Evolutionary conservation across 2,329 filamentous ascomycete species (phyloP), one percentile per base, ranked within the genome.

Genomic region (Escovopsis weberi): DNA sequence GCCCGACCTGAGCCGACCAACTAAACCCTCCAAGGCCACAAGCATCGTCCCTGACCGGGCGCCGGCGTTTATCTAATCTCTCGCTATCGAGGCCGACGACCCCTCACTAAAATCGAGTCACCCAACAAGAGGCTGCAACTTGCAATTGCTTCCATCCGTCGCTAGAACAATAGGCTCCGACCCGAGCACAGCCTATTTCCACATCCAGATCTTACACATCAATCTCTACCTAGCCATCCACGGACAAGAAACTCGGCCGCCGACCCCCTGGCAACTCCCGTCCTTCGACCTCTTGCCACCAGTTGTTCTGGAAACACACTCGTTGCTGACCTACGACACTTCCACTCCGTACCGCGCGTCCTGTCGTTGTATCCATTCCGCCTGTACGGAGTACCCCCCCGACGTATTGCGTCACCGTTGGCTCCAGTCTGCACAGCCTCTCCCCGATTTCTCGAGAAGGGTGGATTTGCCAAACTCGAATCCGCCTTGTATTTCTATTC

Each of bases 361-460:
- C 39, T 38, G 26, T 23, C 28, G 26, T 28, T 45, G 44, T 47
- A 9, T 32, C 28, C 28, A 32, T 23, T 23, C 23, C 23, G 23
- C 23, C 23, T 23, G 23, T 23, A 45, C 47, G 46, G 47, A 45
- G 44, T 43, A 33, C n/a, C n/a, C 43, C 45, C 47, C 47, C 46
- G 44, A 40, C 28, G 44, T 44, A 43, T 50, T 47, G 48, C 47
- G 51, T 51, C 48, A 47, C 47, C 42, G 42, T 41, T 44, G 45
- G 42, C 42, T 37, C 15, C 15, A 15, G 15, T 15, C 43, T 51
- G 49, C 52, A 54, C 51, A 52, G 50, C 52, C 51, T 47, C 48
- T 64, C 60, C 64, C 61, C 60, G 62, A 61, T 53, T 58, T 58
- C 55, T 58, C 59, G 56, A 52, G 58, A 60, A 66, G 64, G 64